phyloP scores from a whole-genome alignment of 2,329 filamentous ascomycete species.

The Dactylellina haptotyla region DNA sequence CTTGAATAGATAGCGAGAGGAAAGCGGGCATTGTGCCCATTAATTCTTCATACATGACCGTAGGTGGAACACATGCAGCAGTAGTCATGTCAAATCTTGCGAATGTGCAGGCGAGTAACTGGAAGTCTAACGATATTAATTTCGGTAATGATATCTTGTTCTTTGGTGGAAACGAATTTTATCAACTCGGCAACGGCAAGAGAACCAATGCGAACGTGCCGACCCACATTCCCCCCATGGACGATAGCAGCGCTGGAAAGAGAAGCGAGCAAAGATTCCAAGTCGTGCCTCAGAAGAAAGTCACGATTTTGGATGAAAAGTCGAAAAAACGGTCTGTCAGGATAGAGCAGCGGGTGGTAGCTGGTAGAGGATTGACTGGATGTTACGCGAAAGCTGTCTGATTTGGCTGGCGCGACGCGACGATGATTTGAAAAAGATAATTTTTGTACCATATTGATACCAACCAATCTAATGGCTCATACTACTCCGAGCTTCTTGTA shows the following conservation, averaged over 20 bases:
- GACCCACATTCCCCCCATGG: constrained; percentile 57
- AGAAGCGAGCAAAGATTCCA: constrained; percentile 57
- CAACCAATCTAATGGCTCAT: neutral
- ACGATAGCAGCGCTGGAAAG: constrained; percentile 53
- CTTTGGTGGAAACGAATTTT: constrained; percentile 95
- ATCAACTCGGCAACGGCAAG: constrained; percentile 91
- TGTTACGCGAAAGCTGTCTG: constrained; percentile 39
- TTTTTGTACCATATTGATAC: constrained; percentile 16
- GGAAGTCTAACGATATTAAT: constrained; percentile 76
- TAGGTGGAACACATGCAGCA: constrained; percentile 81
- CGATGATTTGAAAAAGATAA: neutral
- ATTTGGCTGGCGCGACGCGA: too few relatives aligned
- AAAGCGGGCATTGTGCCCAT: constrained; percentile 77
- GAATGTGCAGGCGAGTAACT: constrained; percentile 68
- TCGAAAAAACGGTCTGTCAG: constrained; percentile 42
- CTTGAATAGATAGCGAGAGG: constrained; percentile 71
- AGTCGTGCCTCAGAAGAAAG: constrained; percentile 55
- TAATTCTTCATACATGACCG: constrained; percentile 75
- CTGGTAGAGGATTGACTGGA: constrained; percentile 55
- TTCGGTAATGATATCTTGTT: constrained; percentile 89
- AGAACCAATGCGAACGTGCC: constrained; percentile 81
- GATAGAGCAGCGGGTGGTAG: constrained; percentile 56
- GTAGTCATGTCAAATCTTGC: constrained; percentile 86
- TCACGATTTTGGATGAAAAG: constrained; percentile 44
- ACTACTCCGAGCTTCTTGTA: neutral